A percentile compares a stretch with the other conserved stretches of the same genome.
Evolutionary conservation across 2,329 filamentous ascomycete species (phyloP).

Genomic region (Sclerotinia sclerotiorum): DNA sequence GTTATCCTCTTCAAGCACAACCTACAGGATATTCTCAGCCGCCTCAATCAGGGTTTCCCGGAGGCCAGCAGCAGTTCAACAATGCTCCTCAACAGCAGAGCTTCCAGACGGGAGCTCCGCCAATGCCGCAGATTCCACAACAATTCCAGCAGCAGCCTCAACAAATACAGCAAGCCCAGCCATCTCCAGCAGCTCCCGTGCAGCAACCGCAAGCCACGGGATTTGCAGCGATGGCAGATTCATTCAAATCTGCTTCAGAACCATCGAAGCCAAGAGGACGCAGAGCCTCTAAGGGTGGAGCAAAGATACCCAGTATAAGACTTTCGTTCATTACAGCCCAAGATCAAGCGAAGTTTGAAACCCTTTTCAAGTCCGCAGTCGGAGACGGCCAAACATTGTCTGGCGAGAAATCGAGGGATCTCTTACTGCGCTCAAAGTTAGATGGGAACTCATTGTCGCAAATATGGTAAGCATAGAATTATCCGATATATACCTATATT

Average conservation of each 20-base stretch:
- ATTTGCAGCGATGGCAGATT: constrained; percentile 66
- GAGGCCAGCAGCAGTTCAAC: constrained; percentile 43
- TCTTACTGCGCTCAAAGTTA: constrained; percentile 84
- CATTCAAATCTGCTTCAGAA: constrained; percentile 55
- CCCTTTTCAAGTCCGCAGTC: constrained; percentile 92
- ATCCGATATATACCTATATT: neutral
- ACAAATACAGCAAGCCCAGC: constrained; percentile 48
- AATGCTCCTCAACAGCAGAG: constrained; percentile 49
- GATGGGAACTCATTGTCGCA: constrained; percentile 84
- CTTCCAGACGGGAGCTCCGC: constrained; percentile 40
- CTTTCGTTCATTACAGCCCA: constrained; percentile 93
- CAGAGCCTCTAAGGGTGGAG: constrained; percentile 53
- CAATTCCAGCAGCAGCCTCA: constrained; percentile 41
- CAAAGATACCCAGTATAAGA: constrained; percentile 89
- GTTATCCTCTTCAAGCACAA: constrained; percentile 39
- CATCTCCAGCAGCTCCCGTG: constrained; percentile 56
- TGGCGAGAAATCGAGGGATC: constrained; percentile 86
- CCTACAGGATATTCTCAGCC: constrained; percentile 52
- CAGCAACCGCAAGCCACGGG: constrained; percentile 67
- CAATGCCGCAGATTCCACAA: constrained; percentile 40
- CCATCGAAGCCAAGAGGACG: constrained; percentile 47
- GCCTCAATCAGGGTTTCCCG: constrained; percentile 61
- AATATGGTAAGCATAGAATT: constrained; percentile 69
- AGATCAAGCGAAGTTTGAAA: constrained; percentile 96
- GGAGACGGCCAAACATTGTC: constrained; percentile 82